These are phyloP conservation scores for Fusarium bactridioides DNA, from an alignment of 2,329 filamentous ascomycete genomes.

Conservation along the genomic window DNA sequence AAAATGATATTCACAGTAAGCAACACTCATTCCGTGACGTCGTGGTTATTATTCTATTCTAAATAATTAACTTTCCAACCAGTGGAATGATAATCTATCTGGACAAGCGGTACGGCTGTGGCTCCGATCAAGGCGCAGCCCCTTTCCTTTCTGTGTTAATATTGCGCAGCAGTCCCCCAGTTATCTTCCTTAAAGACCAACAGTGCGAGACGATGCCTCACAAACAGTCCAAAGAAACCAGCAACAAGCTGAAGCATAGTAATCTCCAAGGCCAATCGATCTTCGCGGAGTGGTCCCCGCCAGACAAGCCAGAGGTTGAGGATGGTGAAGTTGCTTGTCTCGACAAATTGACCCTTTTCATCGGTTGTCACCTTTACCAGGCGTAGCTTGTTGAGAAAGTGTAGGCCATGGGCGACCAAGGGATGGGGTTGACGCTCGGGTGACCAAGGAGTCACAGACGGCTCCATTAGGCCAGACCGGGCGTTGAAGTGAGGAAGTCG, in stretches of 20 bases:
- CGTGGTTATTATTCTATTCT: constrained; percentile 29
- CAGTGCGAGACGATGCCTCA: constrained; percentile 84
- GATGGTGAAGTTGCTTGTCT: constrained; percentile 90
- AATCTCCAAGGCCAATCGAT: constrained; percentile 81
- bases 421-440: constrained; percentile 72
- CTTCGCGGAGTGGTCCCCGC: constrained; percentile 90
- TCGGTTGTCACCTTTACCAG: constrained; percentile 75
- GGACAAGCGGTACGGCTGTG: neutral
- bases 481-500: constrained; percentile 89
- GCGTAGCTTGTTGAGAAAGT: constrained; percentile 71
- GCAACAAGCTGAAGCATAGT: constrained; percentile 78
- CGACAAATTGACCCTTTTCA: constrained; percentile 72
- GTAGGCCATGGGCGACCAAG: constrained; percentile 69
- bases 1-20: neutral
- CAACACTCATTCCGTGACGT: neutral
- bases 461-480: constrained; percentile 83
- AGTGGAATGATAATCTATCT: neutral
- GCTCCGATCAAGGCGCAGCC: neutral
- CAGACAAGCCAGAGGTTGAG: constrained; percentile 97
- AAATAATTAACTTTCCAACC: neutral
- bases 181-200: constrained; percentile 94
- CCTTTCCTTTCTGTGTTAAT: constrained; percentile 9
- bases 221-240: constrained; percentile 84
- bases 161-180: constrained; percentile 53
- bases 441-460: constrained; percentile 80